A percentile compares a stretch with the other conserved stretches of the same genome.
Evolutionary conservation across 2,329 filamentous ascomycete species (phyloP).

Genomic region (Hypomyces rosellus): DNA sequence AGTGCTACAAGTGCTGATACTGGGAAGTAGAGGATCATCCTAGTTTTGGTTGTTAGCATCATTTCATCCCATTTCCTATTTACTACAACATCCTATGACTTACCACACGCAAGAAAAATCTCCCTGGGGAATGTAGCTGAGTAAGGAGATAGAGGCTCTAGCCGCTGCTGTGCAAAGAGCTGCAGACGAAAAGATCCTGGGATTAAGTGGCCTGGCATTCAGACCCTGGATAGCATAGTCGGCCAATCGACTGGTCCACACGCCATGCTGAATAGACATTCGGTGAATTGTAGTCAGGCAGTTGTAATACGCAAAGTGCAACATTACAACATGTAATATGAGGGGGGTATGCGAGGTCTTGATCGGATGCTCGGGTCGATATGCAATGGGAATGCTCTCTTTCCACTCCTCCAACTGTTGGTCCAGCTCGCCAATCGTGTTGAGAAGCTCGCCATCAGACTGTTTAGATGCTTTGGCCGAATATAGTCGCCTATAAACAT

Average conservation of each 20-base stretch:
- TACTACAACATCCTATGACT: slow-evolving; percentile 23
- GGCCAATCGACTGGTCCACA: slow-evolving; percentile 92
- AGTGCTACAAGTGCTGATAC: slow-evolving; percentile 91
- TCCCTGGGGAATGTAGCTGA: slow-evolving; percentile 94
- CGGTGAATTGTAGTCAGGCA: slow-evolving; percentile 95
- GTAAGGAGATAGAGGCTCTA: slow-evolving; percentile 82
- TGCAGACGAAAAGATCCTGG: slow-evolving; percentile 88
- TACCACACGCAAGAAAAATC: slow-evolving; percentile 95
- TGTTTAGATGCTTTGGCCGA: slow-evolving; percentile 88
- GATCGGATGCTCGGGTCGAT: slow-evolving; percentile 95
- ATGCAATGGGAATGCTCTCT: slow-evolving; percentile 88
- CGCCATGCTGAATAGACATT: slow-evolving; percentile 96
- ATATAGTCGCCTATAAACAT: slow-evolving; percentile 89
- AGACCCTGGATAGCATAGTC: slow-evolving; percentile 93
- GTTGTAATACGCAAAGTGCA: slow-evolving; percentile 98
- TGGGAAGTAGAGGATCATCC: slow-evolving; percentile 92
- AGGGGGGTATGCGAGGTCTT: slow-evolving; percentile 85
- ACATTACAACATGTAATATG: slow-evolving; percentile 87
- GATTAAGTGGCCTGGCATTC: slow-evolving; percentile 85
- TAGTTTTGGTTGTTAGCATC: slow-evolving; percentile 28
- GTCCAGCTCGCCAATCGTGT: slow-evolving; percentile 93
- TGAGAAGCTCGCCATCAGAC: slow-evolving; percentile 85
- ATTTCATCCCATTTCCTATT: neutral
- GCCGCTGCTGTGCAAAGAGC: slow-evolving; percentile 89
- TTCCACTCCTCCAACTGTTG: slow-evolving; percentile 91